Evolutionary conservation across 225 moss, liverwort and hornwort genomes (phyloP).

Genomic region (Takakia lepidozioides): DNA sequence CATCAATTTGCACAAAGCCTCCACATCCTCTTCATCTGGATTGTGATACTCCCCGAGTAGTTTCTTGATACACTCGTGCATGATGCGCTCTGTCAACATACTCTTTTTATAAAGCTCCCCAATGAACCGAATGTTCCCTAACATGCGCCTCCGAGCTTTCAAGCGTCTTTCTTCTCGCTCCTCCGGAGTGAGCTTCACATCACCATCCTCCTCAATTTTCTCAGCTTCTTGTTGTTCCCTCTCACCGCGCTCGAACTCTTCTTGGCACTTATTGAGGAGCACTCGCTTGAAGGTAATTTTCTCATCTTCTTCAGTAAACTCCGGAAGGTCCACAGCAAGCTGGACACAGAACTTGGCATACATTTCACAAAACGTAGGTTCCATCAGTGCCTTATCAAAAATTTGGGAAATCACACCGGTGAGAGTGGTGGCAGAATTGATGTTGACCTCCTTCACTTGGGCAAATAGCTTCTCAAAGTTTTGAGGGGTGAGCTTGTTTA

Average conservation of each 20-base stretch:
- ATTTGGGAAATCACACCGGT: constrained; percentile 60
- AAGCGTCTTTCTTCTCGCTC: constrained; percentile 41
- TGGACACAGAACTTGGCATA: constrained; percentile 52
- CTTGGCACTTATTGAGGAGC: constrained; percentile 50
- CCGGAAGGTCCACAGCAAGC: constrained; percentile 43
- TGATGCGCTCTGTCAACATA: constrained; percentile 55
- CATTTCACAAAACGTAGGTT: constrained; percentile 64
- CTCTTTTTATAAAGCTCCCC: constrained; percentile 53
- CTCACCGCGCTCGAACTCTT: constrained; percentile 49
- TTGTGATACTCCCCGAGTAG: constrained; percentile 42
- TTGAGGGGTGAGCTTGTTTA: constrained; percentile 56
- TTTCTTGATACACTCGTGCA: constrained; percentile 60
- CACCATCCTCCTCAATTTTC: constrained; percentile 48
- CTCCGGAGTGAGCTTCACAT: constrained; percentile 31
- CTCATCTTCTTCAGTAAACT: constrained; percentile 37
- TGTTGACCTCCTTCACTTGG: constrained; percentile 46
- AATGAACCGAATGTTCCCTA: constrained; percentile 53
- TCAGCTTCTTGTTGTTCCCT: constrained; percentile 53
- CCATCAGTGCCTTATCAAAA: constrained; percentile 52
- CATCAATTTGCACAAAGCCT: constrained; percentile 55
- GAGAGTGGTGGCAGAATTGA: constrained; percentile 41
- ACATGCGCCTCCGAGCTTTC: constrained; percentile 44
- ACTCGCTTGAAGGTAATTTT: constrained; percentile 56
- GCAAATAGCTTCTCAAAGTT: constrained; percentile 58
- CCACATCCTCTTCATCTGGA: constrained; percentile 58